These are phyloP conservation scores for Tricholoma flavovirens DNA, from an alignment of 768 basidiomycete genomes.

Conservation along the genomic window DNA sequence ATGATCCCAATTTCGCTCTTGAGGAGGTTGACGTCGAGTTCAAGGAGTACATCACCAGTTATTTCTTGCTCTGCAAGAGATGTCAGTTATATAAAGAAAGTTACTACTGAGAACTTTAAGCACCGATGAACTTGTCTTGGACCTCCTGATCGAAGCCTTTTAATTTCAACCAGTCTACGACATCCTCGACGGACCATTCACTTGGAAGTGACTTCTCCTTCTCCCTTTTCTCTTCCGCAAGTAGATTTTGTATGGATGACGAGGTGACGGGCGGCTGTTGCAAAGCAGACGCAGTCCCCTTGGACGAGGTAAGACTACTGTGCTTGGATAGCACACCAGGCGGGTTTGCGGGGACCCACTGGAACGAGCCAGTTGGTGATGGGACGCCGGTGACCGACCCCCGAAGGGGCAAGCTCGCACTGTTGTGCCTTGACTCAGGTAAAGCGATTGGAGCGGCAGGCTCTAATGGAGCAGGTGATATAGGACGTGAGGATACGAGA, in stretches of 20 bases:
- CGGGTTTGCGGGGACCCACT: conserved; percentile 10
- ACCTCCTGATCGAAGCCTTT: conserved; percentile 85
- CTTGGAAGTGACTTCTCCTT: conserved; percentile 38
- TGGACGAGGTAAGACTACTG: conserved; percentile 27
- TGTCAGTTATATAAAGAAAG: neutral
- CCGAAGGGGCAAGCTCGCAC: conserved; percentile 20
- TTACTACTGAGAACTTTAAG: conserved; percentile 18
- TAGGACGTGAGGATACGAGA: conserved; percentile 11
- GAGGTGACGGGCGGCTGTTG: conserved; percentile 11
- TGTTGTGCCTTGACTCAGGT: conserved; percentile 13
- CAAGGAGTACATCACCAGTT: conserved; percentile 92
- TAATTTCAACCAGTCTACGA: conserved; percentile 78
- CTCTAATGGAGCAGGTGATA: conserved; percentile 25
- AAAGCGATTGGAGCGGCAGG: conserved; percentile 15
- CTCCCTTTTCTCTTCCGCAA: conserved; percentile 16
- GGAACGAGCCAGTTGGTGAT: conserved; percentile 15
- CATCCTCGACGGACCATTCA: conserved; percentile 86
- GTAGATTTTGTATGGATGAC: conserved; percentile 13
- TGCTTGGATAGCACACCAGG: conserved; percentile 33
- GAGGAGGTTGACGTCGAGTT: conserved; percentile 85
- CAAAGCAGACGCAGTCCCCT: conserved; percentile 7
- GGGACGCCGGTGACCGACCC: conserved; percentile 23
- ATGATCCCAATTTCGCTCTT: conserved; percentile 90
- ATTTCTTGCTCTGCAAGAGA: conserved; percentile 86
- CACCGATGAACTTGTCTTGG: conserved; percentile 82